Percentiles rank a stretch among this genome's conserved stretches.
phyloP scores from a whole-genome alignment of 805 yeast species.

The Ogataea pignaliae region DNA sequence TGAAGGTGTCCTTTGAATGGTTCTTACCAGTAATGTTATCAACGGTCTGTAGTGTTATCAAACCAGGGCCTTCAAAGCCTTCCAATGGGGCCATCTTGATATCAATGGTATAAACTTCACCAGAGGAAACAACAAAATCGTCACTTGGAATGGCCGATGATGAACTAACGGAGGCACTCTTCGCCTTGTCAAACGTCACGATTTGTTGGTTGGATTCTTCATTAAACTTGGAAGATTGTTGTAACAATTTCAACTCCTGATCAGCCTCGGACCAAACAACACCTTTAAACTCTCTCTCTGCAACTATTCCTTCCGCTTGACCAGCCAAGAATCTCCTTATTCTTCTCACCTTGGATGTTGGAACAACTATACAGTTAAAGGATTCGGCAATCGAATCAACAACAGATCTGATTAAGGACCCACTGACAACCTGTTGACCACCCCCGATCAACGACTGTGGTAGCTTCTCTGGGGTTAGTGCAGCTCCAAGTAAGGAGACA shows the following conservation, averaged over 20 bases:
- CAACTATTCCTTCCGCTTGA: slow-evolving; percentile 87
- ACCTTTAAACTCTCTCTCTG: slow-evolving; percentile 90
- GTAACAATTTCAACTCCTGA: slow-evolving; percentile 60
- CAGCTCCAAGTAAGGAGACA: slow-evolving; percentile 67
- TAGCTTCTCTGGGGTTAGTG: slow-evolving; percentile 70
- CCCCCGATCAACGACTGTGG: slow-evolving; percentile 44
- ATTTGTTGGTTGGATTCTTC: slow-evolving; percentile 32
- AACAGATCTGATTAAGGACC: slow-evolving; percentile 61
- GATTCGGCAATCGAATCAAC: slow-evolving; percentile 86
- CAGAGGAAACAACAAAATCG: slow-evolving; percentile 67
- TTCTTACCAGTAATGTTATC: slow-evolving; percentile 63
- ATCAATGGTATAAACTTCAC: slow-evolving; percentile 86
- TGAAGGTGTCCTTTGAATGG: slow-evolving; percentile 45
- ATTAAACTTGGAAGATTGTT: slow-evolving; percentile 33
- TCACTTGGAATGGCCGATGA: slow-evolving; percentile 69
- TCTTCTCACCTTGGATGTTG: slow-evolving; percentile 90
- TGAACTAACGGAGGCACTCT: slow-evolving; percentile 32
- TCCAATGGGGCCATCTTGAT: slow-evolving; percentile 68
- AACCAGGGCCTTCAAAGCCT: slow-evolving; percentile 52
- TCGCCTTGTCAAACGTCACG: slow-evolving; percentile 34
- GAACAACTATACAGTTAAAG: slow-evolving; percentile 81
- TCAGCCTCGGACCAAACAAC: slow-evolving; percentile 83
- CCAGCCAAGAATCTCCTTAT: slow-evolving; percentile 93
- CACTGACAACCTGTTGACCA: slow-evolving; percentile 45
- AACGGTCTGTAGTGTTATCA: slow-evolving; percentile 62